Evolutionary conservation across 495 filamentous ascomycete species (phyloP).

Genomic region (Lasiosphaeriaceae sp.): DNA sequence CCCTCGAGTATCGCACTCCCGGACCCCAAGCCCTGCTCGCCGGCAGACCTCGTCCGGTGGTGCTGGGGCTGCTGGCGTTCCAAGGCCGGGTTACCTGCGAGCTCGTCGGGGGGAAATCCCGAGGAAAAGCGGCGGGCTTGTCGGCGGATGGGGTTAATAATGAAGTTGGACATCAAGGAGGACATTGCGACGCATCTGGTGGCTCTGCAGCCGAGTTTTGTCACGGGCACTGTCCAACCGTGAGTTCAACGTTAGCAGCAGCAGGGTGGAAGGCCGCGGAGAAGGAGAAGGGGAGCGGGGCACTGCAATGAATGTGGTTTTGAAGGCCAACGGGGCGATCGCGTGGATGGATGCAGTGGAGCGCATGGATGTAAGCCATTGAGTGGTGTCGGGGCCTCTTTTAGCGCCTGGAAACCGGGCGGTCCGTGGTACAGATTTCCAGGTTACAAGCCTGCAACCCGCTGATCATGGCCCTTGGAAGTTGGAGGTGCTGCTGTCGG

Average conservation of each 20-base stretch:
- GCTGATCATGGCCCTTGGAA: too few relatives aligned
- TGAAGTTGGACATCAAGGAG: slow-evolving; percentile 66
- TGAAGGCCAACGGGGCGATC: too few relatives aligned
- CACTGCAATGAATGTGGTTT: too few relatives aligned
- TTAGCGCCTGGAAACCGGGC: too few relatives aligned
- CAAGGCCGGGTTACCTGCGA: slow-evolving; percentile 3
- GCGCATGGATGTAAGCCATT: too few relatives aligned
- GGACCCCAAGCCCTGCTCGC: neutral
- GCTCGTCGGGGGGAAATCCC: slow-evolving; percentile 30
- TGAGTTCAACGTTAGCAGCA: neutral
- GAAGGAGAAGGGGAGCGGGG: too few relatives aligned
- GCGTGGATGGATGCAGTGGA: too few relatives aligned
- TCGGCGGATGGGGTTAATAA: slow-evolving; percentile 74
- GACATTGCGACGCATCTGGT: slow-evolving; percentile 54
- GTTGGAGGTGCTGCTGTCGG: too few relatives aligned
- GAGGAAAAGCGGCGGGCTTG: slow-evolving; percentile 66
- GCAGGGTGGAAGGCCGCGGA: neutral
- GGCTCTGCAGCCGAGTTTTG: neutral
- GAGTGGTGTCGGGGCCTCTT: too few relatives aligned
- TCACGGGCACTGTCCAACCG: neutral
- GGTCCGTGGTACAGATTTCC: too few relatives aligned
- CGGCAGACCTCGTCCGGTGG: slow-evolving; percentile 14
- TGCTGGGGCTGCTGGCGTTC: slow-evolving; percentile 15
- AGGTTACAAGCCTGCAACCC: too few relatives aligned
- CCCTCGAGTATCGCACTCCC: slow-evolving; percentile 22